Evolutionary conservation across 2,329 filamentous ascomycete genomes (phyloP).

Genomic region (Fragosphaeria purpurea): DNA sequence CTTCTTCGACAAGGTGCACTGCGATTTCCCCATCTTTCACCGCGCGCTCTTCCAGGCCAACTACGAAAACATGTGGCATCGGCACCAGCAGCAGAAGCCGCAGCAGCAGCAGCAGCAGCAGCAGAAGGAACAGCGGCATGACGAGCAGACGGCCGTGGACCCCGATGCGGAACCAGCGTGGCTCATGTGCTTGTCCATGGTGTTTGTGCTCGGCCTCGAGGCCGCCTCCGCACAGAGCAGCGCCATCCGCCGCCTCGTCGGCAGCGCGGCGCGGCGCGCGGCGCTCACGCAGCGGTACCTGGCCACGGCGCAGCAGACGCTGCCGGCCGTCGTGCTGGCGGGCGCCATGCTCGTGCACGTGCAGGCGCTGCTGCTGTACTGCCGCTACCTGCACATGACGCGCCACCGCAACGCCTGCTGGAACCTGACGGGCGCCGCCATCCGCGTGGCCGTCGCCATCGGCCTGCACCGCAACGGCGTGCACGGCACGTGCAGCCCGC

Average conservation of each 20-base stretch:
- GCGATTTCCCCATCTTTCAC: conserved; percentile 13
- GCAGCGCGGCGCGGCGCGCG: conserved; percentile 1
- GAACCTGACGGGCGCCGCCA: conserved; percentile 13
- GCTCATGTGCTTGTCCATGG: conserved; percentile 15
- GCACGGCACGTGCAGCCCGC: conserved; percentile 18
- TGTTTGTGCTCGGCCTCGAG: conserved; percentile 13
- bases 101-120: not conserved
- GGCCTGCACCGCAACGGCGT: conserved; percentile 12
- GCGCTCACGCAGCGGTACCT: conserved; percentile 9
- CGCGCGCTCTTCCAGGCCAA: conserved; percentile 12
- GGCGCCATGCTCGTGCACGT: conserved; percentile 12
- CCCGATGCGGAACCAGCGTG: conserved; percentile 11
- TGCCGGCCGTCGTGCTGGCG: conserved; percentile 11
- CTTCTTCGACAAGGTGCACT: conserved; percentile 13
- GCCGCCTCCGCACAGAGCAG: conserved; percentile 3
- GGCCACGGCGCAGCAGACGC: conserved; percentile 6
- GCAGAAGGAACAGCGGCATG: not conserved
- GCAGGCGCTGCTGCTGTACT: conserved; percentile 15
- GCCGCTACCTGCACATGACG: conserved; percentile 13
- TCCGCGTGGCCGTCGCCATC: conserved; percentile 13
- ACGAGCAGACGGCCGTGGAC: not conserved
- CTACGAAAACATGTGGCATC: conserved; percentile 11
- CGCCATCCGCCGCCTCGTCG: conserved; percentile 2
- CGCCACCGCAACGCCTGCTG: conserved; percentile 13
- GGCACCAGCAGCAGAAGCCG: not conserved